Conservation (phyloP, 805 yeast species). For the Nakazawaea anatomiae region DNA sequence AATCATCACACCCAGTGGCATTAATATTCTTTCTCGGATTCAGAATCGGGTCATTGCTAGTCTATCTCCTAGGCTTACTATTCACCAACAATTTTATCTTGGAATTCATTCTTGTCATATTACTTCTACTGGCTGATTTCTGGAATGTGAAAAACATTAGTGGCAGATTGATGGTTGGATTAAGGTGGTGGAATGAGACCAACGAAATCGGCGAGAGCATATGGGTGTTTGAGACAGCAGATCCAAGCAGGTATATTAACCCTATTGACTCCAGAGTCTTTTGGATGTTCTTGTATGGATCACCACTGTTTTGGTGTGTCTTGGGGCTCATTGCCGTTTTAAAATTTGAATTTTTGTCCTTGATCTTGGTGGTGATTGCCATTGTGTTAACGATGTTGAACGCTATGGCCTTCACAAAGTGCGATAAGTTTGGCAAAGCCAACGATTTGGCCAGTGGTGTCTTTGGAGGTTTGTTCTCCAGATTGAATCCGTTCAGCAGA, state of each 20-base stretch:
- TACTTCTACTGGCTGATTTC: constrained; percentile 82
- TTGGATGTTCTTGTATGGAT: constrained; percentile 72
- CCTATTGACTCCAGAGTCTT: constrained; percentile 89
- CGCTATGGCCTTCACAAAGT: constrained; percentile 83
- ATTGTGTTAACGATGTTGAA: constrained; percentile 71
- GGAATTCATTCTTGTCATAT: constrained; percentile 71
- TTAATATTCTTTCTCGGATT: constrained; percentile 56
- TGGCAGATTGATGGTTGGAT: constrained; percentile 85
- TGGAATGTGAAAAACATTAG: constrained; percentile 91
- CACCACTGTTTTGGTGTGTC: constrained; percentile 72
- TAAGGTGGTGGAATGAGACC: constrained; percentile 97
- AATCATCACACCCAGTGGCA: constrained; percentile 84
- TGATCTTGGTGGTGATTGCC: constrained; percentile 61
- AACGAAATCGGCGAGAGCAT: constrained; percentile 55
- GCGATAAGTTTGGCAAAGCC: constrained; percentile 90
- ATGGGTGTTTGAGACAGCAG: constrained; percentile 88
- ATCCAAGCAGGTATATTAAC: constrained; percentile 65
- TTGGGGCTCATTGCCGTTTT: constrained; percentile 74
- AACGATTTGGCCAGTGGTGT: constrained; percentile 56
- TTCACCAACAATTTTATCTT: constrained; percentile 64
- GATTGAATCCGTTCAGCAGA: constrained; percentile 35
- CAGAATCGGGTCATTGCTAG: constrained; percentile 55
- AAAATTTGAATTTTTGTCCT: constrained; percentile 66
- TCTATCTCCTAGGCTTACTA: constrained; percentile 66
- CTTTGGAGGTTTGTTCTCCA: constrained; percentile 40